Conservation (phyloP, 2,329 filamentous ascomycete species). For the Cyphellophora attinorum region DNA sequence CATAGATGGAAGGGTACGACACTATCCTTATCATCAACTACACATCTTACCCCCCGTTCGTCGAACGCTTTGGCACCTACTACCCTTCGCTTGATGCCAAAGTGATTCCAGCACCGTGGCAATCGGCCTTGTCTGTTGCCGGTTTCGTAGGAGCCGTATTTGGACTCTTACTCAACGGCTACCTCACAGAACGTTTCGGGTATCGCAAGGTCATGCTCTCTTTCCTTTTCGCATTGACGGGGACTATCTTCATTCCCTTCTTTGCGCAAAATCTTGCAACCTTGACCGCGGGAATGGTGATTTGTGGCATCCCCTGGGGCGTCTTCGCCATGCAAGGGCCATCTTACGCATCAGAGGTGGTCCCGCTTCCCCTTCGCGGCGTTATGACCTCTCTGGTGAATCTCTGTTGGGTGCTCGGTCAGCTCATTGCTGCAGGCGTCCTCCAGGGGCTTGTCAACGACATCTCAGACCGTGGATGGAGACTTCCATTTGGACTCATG, state of each 20-base stretch:
- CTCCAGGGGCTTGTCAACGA: conserved; percentile 7
- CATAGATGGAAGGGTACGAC: too few relatives aligned
- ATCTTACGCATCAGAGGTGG: conserved; percentile 60
- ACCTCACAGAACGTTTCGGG: conserved; percentile 54
- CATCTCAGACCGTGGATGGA: conserved; percentile 8
- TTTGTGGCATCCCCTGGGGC: conserved; percentile 40
- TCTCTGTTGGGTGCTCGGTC: conserved; percentile 53
- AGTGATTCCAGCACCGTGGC: too few relatives aligned
- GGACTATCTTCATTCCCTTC: conserved; percentile 26
- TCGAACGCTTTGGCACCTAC: too few relatives aligned
- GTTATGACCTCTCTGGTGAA: conserved; percentile 52
- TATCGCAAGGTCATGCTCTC: conserved; percentile 55
- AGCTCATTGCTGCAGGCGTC: conserved; percentile 37
- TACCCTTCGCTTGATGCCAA: too few relatives aligned
- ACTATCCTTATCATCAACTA: too few relatives aligned
- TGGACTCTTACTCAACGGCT: conserved; percentile 56
- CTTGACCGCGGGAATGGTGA: conserved; percentile 23
- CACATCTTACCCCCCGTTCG: too few relatives aligned
- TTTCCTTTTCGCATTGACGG: conserved; percentile 39
- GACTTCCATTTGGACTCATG: conserved; percentile 15
- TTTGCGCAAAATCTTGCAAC: conserved; percentile 24
- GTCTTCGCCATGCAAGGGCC: conserved; percentile 27
- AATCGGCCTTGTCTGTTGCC: too few relatives aligned
- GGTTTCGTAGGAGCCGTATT: too few relatives aligned
- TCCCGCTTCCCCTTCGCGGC: conserved; percentile 47